Conservation (phyloP, 73 alveolate species). For the Blepharisma japonicum region DNA sequence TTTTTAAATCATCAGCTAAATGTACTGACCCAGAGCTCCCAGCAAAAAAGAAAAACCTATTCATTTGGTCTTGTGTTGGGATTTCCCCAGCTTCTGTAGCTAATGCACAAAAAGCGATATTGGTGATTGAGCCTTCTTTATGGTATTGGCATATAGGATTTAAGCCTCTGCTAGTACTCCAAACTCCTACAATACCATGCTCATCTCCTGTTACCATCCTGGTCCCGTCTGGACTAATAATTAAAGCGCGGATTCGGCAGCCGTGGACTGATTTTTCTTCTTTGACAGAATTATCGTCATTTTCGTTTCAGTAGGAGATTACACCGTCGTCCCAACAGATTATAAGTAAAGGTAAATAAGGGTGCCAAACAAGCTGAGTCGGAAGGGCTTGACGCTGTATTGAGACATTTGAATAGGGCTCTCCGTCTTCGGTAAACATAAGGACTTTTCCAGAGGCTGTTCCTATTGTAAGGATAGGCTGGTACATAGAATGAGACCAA, state of each 20-base stretch:
- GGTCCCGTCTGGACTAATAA: slow-evolving; percentile 86
- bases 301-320: slow-evolving; percentile 89
- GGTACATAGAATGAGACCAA: slow-evolving; percentile 62
- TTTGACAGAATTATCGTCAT: slow-evolving; percentile 68
- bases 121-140: slow-evolving; percentile 71
- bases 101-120: slow-evolving; percentile 72
- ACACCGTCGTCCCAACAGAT: slow-evolving; percentile 94
- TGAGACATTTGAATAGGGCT: slow-evolving; percentile 70
- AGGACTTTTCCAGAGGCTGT: slow-evolving; percentile 55
- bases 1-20: slow-evolving; percentile 94
- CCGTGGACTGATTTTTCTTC: slow-evolving; percentile 93
- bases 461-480: slow-evolving; percentile 62
- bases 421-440: slow-evolving; percentile 85
- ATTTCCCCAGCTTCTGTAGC: slow-evolving; percentile 52
- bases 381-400: slow-evolving; percentile 71
- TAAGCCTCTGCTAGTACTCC: slow-evolving; percentile 88
- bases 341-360: slow-evolving; percentile 79
- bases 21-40: slow-evolving; percentile 92
- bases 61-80: slow-evolving; percentile 38
- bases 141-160: slow-evolving; percentile 72
- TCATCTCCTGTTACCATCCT: slow-evolving; percentile 97
- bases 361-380: slow-evolving; percentile 93
- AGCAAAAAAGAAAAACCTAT: slow-evolving; percentile 85
- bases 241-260: slow-evolving; percentile 75
- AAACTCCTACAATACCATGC: slow-evolving; percentile 90